Conservation (phyloP, 1,284 basidiomycete genomes). For the Ceratobasidium sp. region DNA sequence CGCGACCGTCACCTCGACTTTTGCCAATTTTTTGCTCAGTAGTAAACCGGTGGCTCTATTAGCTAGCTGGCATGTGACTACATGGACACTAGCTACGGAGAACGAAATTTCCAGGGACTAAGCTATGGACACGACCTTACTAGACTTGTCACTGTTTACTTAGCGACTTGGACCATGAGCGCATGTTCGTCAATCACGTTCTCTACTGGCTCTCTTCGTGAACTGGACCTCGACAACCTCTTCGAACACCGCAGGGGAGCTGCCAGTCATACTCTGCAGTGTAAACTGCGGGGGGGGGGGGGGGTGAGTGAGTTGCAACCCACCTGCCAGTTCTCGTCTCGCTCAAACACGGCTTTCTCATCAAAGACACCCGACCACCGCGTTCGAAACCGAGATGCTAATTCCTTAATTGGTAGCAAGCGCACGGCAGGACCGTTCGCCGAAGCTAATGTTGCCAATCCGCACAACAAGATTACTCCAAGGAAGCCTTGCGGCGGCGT, state of each 20-base stretch:
- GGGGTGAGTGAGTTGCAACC: no score
- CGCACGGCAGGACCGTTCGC: no score
- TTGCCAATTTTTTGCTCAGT: neutral
- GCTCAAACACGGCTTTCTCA: no score
- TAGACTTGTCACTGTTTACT: neutral
- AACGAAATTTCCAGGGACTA: neutral
- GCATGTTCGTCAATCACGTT: neutral
- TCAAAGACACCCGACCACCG: no score
- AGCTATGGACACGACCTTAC: neutral
- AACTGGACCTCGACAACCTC: neutral
- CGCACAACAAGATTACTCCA: no score
- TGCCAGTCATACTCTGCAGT: no score
- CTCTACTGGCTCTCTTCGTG: neutral
- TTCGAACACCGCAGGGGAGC: no score
- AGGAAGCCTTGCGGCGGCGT: no score
- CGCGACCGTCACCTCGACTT: neutral
- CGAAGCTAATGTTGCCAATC: no score
- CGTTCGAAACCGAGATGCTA: no score
- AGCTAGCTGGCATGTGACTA: neutral
- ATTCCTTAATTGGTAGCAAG: no score
- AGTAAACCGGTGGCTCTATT: neutral
- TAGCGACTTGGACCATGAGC: neutral
- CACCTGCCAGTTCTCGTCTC: neutral
- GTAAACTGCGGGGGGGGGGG: no score
- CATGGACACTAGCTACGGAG: neutral